Conservation (phyloP, 2,329 filamentous ascomycete species). For the Phoma herbarum region DNA sequence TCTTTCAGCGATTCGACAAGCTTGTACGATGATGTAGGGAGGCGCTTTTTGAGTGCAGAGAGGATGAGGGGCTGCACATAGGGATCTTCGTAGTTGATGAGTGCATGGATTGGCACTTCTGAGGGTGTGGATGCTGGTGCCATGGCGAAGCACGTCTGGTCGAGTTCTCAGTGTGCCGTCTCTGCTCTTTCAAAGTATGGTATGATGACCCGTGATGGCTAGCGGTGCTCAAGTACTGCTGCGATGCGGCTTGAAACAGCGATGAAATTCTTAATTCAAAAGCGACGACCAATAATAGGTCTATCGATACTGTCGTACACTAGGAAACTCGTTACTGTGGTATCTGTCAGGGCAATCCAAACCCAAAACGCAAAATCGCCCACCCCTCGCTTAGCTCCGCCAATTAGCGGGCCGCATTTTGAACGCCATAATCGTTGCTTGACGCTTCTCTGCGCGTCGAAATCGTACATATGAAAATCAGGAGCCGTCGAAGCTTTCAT, state of each 20-base stretch:
- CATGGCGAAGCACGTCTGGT: slow-evolving; percentile 20
- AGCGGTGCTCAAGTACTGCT: neutral
- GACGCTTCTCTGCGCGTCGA: slow-evolving; percentile 7
- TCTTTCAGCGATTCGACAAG: slow-evolving; percentile 63
- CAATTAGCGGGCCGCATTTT: slow-evolving; percentile 37
- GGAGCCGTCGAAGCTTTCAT: slow-evolving; percentile 19
- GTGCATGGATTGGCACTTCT: slow-evolving; percentile 66
- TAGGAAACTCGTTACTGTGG: slow-evolving; percentile 28
- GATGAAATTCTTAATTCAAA: slow-evolving; percentile 11
- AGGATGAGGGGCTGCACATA: slow-evolving; percentile 91
- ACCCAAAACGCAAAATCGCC: slow-evolving; percentile 25
- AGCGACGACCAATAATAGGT: slow-evolving; percentile 16
- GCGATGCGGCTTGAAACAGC: neutral
- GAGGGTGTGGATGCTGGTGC: slow-evolving; percentile 7
- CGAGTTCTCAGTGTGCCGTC: neutral
- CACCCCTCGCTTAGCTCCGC: slow-evolving; percentile 41
- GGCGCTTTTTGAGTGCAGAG: slow-evolving; percentile 70
- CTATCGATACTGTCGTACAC: slow-evolving; percentile 24
- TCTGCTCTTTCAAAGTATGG: slow-evolving; percentile 1
- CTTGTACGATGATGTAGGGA: slow-evolving; percentile 65
- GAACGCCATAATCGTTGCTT: slow-evolving; percentile 31
- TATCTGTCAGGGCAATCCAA: slow-evolving; percentile 24
- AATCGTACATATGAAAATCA: slow-evolving; percentile 12
- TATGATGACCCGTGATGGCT: too few species aligned
- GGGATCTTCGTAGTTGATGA: slow-evolving; percentile 83